A percentile compares a stretch with the other conserved stretches of the same genome.
phyloP scores from a whole-genome alignment of 495 filamentous ascomycete genomes.

The Friedmanniomyces simplex region DNA sequence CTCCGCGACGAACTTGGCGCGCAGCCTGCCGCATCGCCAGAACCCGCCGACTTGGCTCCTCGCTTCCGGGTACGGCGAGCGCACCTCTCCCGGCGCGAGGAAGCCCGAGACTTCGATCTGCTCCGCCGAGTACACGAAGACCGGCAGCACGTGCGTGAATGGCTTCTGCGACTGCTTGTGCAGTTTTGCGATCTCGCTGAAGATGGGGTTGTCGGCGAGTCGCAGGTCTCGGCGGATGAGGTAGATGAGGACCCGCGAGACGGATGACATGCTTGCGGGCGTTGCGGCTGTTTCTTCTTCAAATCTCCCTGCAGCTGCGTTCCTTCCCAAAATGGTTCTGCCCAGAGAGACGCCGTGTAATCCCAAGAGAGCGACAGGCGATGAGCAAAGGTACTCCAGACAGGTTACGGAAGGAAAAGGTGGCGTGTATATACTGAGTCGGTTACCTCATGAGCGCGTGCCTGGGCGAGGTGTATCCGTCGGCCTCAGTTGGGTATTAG shows the following conservation, averaged over 20 bases:
- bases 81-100: conserved; percentile 29
- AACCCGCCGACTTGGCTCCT: conserved; percentile 46
- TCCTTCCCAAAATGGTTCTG: background rate
- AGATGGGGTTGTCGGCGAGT: conserved; percentile 55
- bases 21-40: conserved; percentile 58
- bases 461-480: background rate
- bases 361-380: background rate
- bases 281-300: background rate
- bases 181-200: conserved; percentile 41
- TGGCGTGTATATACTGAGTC: background rate
- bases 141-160: conserved; percentile 55
- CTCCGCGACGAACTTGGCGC: conserved; percentile 57
- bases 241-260: conserved; percentile 44
- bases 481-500: no score
- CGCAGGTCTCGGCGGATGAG: conserved; percentile 58
- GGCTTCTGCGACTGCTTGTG: conserved; percentile 34
- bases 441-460: background rate
- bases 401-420: background rate
- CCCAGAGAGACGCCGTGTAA: background rate
- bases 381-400: background rate
- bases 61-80: conserved; percentile 50
- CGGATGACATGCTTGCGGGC: conserved; percentile 3
- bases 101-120: conserved; percentile 65
- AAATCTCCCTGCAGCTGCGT: background rate
- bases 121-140: conserved; percentile 53